phyloP scores from a whole-genome alignment of 2,329 filamentous ascomycete genomes.

The Tolypocladium guangdongense region DNA sequence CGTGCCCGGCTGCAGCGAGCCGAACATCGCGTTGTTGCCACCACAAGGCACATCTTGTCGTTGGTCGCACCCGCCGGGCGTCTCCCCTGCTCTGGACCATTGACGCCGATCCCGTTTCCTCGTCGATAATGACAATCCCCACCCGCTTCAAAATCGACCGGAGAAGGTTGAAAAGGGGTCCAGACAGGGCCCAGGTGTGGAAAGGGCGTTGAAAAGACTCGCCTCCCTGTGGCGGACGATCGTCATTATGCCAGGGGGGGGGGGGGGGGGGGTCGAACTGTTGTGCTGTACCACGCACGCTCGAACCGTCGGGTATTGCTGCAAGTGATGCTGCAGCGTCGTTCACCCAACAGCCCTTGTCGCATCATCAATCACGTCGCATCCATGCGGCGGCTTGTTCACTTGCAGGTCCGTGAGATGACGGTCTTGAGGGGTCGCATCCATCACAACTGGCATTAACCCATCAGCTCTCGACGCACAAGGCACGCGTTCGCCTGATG shows the following conservation, averaged over 20 bases:
- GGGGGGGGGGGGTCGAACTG: not conserved
- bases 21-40: not conserved
- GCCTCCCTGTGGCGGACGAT: not conserved
- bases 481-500: not conserved
- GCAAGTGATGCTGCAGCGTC: not conserved
- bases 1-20: not conserved
- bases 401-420: not conserved
- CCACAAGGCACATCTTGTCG: not conserved
- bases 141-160: not conserved
- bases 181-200: not conserved
- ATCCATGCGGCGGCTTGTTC: not conserved
- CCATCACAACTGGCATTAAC: not conserved
- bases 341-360: not conserved
- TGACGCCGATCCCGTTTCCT: not conserved
- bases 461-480: not conserved
- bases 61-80: not conserved
- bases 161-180: not conserved
- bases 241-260: not conserved
- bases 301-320: not conserved
- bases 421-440: too few relatives aligned
- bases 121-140: not conserved
- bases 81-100: not conserved
- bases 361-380: not conserved
- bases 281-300: not conserved
- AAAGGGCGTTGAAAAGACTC: not conserved